Percentiles rank a stretch among this genome's conserved stretches.
These are phyloP conservation scores for Euphrasia confusa DNA, from an alignment of 257 asterid species.

Conservation along the genomic window DNA sequence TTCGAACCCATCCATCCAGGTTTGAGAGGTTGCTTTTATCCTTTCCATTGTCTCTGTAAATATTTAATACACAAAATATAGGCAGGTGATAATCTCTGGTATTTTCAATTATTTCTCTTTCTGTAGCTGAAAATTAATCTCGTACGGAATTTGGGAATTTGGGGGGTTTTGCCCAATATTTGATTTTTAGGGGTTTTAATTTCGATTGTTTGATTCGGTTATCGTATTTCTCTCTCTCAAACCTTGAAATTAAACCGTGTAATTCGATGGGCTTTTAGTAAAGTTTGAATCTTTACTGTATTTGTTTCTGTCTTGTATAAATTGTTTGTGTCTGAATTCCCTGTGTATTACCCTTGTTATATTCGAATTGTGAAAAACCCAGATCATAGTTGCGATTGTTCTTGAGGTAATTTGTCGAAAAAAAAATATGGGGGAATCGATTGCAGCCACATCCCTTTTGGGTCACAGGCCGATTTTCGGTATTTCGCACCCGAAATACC, in stretches of 20 bases:
- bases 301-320: constrained; percentile 14
- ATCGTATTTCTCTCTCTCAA: constrained; percentile 21
- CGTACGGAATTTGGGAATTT: not conserved
- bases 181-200: constrained; percentile 21
- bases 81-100: constrained; percentile 11
- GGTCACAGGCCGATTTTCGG: constrained; percentile 52
- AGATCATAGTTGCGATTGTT: constrained; percentile 24
- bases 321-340: constrained; percentile 16
- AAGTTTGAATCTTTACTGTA: constrained; percentile 37
- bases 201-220: constrained; percentile 15
- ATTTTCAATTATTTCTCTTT: constrained; percentile 2
- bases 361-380: constrained; percentile 19
- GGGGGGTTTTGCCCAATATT: constrained; percentile 1
- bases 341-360: not conserved
- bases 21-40: constrained; percentile 25
- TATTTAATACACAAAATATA: constrained; percentile 12
- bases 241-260: constrained; percentile 29
- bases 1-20: constrained; percentile 25
- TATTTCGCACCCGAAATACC: constrained; percentile 34
- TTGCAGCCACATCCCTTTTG: constrained; percentile 68
- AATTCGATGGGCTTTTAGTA: constrained; percentile 38
- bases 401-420: constrained; percentile 20
- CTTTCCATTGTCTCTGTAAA: constrained; percentile 20
- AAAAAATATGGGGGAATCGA: constrained; percentile 60
- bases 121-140: not conserved